Base-by-base conservation (phyloP, 192 early-diverging fungal genomes). In the Dispira simplex region DNA sequence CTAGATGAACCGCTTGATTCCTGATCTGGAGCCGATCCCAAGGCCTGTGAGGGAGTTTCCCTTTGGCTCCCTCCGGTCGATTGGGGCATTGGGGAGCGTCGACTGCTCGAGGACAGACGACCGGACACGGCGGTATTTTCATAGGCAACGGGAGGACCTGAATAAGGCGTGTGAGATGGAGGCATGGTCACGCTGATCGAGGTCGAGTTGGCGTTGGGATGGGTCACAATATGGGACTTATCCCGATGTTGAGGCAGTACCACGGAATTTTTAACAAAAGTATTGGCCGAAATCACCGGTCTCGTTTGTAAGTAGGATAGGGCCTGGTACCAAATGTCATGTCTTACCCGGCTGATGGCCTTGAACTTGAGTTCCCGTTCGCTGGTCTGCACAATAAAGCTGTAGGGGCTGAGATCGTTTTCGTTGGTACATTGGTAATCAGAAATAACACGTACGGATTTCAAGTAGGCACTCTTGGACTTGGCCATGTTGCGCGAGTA, bases 311-410 rank as follows among this genome's bases (percentile, higher is more conserved):
- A 63, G 52, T 73, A 78, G 32, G 73, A 68, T 67, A 78, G 66
- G 1, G 77, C 86, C 73, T 82, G 71, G 65, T 75, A 82, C 88
- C 88, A 90, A 46, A 81, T 66, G 32, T 86, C 85, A 64, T 90
- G 88, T 46, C 82, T 79, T 23, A 81, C 78, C 56, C 79, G 79
- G 11, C 70, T 77, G 5, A 73, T 75, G 11, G 88, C 88, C 55
- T 76, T 87, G 68, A 90, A 65, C 71, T 90, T 90, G 54, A 90
- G 67, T 69, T 86, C 80, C 20, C 88, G 78, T 53, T 75, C 80
- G 13, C 73, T 77, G n/a, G 88, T 90, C 25, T 79, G 75, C 4
- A 90, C 68, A 21, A 88, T 46, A 44, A 90, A 73, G 67, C 81
- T 83, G 64, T 82, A 75, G 46, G 68, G 65, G 27, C 70, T 71